These are phyloP conservation scores for Hericium rajendrae DNA, from an alignment of 768 basidiomycete genomes.

Conservation along the genomic window DNA sequence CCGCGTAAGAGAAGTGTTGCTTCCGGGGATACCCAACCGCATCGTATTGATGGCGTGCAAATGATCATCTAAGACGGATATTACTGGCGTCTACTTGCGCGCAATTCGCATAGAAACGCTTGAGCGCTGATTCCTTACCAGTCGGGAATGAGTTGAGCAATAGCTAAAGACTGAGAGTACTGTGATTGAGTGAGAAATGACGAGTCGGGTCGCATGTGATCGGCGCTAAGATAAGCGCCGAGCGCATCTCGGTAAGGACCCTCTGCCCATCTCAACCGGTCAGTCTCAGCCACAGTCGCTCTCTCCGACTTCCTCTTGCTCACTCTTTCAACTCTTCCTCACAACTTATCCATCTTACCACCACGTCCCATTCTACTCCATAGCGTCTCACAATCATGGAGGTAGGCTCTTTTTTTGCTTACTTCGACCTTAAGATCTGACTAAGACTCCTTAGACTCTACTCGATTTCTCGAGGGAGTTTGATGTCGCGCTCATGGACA, in stretches of 20 bases:
- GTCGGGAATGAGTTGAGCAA: not conserved
- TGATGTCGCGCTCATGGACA: conserved; percentile 88
- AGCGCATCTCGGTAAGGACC: not conserved
- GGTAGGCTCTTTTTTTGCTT: not conserved
- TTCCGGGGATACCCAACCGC: too few species aligned
- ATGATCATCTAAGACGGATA: too few species aligned
- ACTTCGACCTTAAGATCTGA: conserved; percentile 5
- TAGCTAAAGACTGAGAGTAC: not conserved
- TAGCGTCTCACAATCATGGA: conserved; percentile 8
- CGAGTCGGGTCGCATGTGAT: not conserved
- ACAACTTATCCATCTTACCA: not conserved
- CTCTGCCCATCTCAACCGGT: not conserved
- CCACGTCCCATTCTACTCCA: not conserved
- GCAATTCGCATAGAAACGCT: too few species aligned
- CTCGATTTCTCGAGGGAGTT: conserved; percentile 93
- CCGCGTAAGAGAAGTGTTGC: too few species aligned
- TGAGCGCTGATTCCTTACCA: too few species aligned
- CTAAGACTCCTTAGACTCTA: conserved; percentile 44
- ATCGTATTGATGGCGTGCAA: too few species aligned
- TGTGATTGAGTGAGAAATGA: not conserved
- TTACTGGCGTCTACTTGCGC: too few species aligned
- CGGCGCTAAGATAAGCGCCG: not conserved
- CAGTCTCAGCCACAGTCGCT: not conserved
- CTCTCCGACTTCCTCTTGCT: not conserved
- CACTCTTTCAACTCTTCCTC: not conserved